Conservation (phyloP, 306 rosid genomes). For the Prunus padus region DNA sequence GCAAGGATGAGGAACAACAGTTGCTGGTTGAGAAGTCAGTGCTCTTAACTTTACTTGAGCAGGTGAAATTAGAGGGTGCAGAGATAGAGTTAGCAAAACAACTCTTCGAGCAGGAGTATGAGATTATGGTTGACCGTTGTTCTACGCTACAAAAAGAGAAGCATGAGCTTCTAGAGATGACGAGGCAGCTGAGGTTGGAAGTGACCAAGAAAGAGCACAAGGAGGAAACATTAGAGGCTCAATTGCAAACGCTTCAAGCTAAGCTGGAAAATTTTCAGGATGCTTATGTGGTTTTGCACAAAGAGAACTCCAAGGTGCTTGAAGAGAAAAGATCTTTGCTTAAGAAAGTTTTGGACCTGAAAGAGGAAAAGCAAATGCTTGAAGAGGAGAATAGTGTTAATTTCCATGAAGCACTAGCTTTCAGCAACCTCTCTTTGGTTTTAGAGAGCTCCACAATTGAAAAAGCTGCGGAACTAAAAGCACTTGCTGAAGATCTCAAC, state of each 20-base stretch:
- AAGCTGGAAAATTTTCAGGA: conserved; percentile 54
- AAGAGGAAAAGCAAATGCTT: conserved; percentile 45
- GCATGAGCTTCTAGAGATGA: conserved; percentile 57
- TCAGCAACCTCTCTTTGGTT: conserved; percentile 48
- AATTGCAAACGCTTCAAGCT: conserved; percentile 42
- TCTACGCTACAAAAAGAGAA: conserved; percentile 53
- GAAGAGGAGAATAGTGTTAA: conserved; percentile 54
- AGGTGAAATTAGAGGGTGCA: conserved; percentile 51
- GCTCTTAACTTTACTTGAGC: conserved; percentile 60
- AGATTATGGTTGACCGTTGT: conserved; percentile 39
- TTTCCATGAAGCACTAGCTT: conserved; percentile 60
- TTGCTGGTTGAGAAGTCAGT: conserved; percentile 71
- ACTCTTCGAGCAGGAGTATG: conserved; percentile 50
- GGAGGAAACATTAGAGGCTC: conserved; percentile 48
- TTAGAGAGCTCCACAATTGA: conserved; percentile 60
- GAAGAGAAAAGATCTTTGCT: conserved; percentile 61
- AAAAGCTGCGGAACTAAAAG: conserved; percentile 57
- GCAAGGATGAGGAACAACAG: conserved; percentile 72
- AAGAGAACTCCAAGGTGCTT: conserved; percentile 55
- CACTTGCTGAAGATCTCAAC: conserved; percentile 48
- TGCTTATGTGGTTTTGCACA: conserved; percentile 42
- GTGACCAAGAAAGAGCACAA: conserved; percentile 50
- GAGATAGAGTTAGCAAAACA: conserved; percentile 48
- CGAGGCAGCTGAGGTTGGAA: conserved; percentile 49
- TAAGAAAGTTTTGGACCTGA: conserved; percentile 49